Evolutionary conservation across 73 alveolate species (phyloP).

Genomic region (Blepharisma japonicum): DNA sequence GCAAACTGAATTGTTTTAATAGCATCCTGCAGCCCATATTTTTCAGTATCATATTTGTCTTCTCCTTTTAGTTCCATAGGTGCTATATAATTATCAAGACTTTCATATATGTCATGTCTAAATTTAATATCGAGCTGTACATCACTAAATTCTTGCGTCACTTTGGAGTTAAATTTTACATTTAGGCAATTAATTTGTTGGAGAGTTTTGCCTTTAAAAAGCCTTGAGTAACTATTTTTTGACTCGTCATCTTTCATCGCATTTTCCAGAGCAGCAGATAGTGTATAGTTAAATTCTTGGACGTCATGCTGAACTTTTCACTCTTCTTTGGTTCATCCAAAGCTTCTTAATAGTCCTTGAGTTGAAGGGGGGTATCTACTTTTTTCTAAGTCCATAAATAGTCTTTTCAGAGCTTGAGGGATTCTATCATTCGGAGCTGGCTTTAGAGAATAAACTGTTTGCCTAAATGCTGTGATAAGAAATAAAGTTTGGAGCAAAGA

Average conservation of each 20-base stretch:
- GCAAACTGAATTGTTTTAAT: constrained; percentile 62
- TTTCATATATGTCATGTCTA: neutral
- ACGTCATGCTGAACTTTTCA: constrained; percentile 82
- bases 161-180: constrained; percentile 63
- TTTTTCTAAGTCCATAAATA: constrained; percentile 69
- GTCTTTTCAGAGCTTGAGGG: constrained; percentile 73
- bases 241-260: constrained; percentile 67
- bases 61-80: constrained; percentile 77
- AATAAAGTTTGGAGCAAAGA: constrained; percentile 77
- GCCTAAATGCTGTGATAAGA: constrained; percentile 68
- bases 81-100: constrained; percentile 57
- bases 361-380: constrained; percentile 44
- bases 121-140: constrained; percentile 59
- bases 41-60: constrained; percentile 67
- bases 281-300: constrained; percentile 71
- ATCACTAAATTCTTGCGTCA: constrained; percentile 66
- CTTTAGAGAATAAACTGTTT: constrained; percentile 77
- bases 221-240: constrained; percentile 61
- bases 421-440: constrained; percentile 66
- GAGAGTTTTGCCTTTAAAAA: constrained; percentile 71
- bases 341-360: constrained; percentile 61
- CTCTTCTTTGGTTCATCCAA: constrained; percentile 57
- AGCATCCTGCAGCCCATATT: constrained; percentile 77
- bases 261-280: constrained; percentile 81
- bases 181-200: constrained; percentile 64